These are phyloP conservation scores for Cryphonectria japonica DNA, from an alignment of 2,329 filamentous ascomycete species.

Conservation along the genomic window DNA sequence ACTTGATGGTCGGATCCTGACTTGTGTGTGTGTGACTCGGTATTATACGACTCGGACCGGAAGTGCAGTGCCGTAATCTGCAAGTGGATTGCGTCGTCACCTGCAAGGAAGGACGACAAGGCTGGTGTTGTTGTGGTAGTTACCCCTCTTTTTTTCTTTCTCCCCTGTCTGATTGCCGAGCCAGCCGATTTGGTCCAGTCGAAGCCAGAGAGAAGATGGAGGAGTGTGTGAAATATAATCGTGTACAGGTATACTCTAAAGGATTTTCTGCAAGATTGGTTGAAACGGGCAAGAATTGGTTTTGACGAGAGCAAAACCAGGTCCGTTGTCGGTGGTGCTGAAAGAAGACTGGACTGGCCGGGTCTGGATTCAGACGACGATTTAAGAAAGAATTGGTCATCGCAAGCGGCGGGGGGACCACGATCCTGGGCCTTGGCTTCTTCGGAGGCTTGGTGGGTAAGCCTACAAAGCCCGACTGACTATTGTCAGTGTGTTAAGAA, in stretches of 20 bases:
- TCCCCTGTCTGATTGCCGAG: background rate
- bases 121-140: background rate
- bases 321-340: slow-evolving; percentile 11
- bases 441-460: background rate
- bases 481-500: background rate
- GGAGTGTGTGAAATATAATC: background rate
- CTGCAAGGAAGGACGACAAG: background rate
- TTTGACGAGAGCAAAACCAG: background rate
- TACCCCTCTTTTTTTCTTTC: slow-evolving; percentile 5
- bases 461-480: background rate
- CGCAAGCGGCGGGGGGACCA: background rate
- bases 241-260: background rate
- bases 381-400: slow-evolving; percentile 10
- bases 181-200: background rate
- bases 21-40: background rate
- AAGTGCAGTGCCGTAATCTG: slow-evolving; percentile 1
- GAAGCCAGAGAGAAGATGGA: background rate
- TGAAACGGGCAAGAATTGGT: background rate
- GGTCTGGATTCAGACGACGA: background rate
- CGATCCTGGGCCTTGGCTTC: background rate
- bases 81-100: slow-evolving; percentile 9
- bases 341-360: slow-evolving; percentile 6
- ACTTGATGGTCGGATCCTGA: background rate
- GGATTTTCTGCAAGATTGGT: background rate
- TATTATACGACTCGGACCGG: background rate